Base-by-base conservation (phyloP, 78 protist genomes). In the Emiliania huxleyi region DNA sequence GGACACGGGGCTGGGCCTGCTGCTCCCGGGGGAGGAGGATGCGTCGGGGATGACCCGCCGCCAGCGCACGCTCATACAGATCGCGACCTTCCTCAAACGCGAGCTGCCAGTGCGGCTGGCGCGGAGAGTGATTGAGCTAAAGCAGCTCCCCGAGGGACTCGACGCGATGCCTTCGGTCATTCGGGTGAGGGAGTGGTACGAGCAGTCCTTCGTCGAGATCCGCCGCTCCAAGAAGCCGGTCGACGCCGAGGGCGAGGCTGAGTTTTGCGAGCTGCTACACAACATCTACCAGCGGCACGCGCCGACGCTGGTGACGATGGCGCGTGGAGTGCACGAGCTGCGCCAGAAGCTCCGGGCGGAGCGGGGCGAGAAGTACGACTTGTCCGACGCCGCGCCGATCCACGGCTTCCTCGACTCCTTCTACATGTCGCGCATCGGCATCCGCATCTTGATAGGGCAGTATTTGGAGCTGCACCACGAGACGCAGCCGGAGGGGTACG, bases 61-160 rank as follows among this genome's bases (percentile, higher is more conserved):
- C 21, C 56, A 81, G 55, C 46, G 89, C 46, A 81, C 55, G 55
- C 89, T 81, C 19, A 40, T 81, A 52, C 89, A 81, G 55, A 44
- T 81, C 38, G 89, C 89, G 6, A 18, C 52, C 21, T 81, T 81
- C 22, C 73, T 94, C 22, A 75, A 38, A 35, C 79, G 84, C 40
- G 96, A 94, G 79, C 75, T 94, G 33, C 96, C 96, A 26, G 52
- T 94, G 6, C 94, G 96, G 2, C 92, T 94, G 40, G 92, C 96
- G 33, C 94, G 93, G 25, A 56, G 94, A 23, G 69, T 35, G 25
- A 40, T 52, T 1, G 96, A 94, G 56, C 69, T 94, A 23, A 88
- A 92, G n/a, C 25, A 12, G 22, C 91, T 94, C 33, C 96, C 96
- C 29, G 44, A 55, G 1, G 91, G 87, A 22, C 94, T 94, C 46